phyloP scores from a whole-genome alignment of 306 rosid species.

The Bauhinia variegata region DNA sequence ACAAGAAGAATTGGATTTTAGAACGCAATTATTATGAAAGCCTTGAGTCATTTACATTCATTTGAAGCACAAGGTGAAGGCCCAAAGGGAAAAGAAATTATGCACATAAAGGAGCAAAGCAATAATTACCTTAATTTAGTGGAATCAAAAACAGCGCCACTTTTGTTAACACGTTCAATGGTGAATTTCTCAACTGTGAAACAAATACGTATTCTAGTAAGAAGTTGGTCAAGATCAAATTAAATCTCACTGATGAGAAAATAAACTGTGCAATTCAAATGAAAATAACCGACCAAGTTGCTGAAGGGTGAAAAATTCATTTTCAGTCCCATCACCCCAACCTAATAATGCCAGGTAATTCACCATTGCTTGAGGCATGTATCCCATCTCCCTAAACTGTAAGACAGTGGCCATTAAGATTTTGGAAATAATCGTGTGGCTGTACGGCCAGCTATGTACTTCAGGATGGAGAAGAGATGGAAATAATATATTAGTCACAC shows the following conservation, averaged over 20 bases:
- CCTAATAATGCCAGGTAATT: slow-evolving; percentile 95
- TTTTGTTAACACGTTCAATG: slow-evolving; percentile 82
- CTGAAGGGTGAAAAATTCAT: slow-evolving; percentile 78
- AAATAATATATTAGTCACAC: slow-evolving; percentile 38
- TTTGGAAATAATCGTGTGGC: slow-evolving; percentile 20
- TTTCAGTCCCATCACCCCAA: slow-evolving; percentile 98
- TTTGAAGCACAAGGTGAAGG: slow-evolving; percentile 1
- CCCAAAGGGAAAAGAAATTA: slow-evolving; percentile 4
- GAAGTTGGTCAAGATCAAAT: slow-evolving; percentile 16
- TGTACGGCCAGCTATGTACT: not conserved
- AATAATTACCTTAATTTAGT: slow-evolving; percentile 67
- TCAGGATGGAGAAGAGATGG: slow-evolving; percentile 1
- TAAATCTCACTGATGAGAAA: slow-evolving; percentile 14
- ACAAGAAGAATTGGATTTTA: not conserved
- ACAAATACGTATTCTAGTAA: slow-evolving; percentile 27
- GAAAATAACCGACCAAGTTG: slow-evolving; percentile 76
- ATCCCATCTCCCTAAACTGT: slow-evolving; percentile 98
- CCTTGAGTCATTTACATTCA: slow-evolving; percentile 8
- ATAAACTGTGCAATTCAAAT: slow-evolving; percentile 20
- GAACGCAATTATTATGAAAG: not conserved
- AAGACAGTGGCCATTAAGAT: slow-evolving; percentile 29
- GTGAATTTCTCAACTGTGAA: slow-evolving; percentile 84
- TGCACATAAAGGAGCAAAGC: slow-evolving; percentile 14
- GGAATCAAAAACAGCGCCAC: slow-evolving; percentile 90
- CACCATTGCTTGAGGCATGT: slow-evolving; percentile 88